Base-by-base conservation (phyloP, 805 yeast genomes). In the Saccharomyces jurei region DNA sequence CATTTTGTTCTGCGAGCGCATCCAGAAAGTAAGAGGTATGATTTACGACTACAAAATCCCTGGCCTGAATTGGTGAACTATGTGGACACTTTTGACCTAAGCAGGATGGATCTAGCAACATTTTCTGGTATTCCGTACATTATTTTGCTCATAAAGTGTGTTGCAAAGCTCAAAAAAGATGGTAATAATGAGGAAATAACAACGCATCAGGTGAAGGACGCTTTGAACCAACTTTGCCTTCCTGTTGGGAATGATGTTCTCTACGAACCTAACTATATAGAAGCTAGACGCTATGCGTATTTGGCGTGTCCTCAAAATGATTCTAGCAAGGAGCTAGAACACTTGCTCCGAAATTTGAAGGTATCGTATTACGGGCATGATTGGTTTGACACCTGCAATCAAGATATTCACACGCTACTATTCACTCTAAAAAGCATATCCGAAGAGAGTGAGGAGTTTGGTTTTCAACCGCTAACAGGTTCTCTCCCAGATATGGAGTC, bases 401-500 rank as follows among this genome's bases (percentile, higher is more conserved):
- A 41, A 1, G 32, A 52, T 14, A 4, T 59, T 2, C 22, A 46
- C 10, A 25, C 28, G 25, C 50, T 64, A 6, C 30, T 61, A 9
- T 28, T 14, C 1, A 44, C 59, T 5, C 44, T 62, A 32, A 26
- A 41, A 9, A 17, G 1, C 3, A 60, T 50, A 28, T 9, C 56
- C 41, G 25, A 49, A n/a, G 10, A 22, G 4, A 52, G 50, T 21
- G 41, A 46, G 13, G 31, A 49, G 17, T 13, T 47, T 5, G 56
- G 58, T 14, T 36, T 55, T 10, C 41, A 52, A n/a, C 96, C 96
- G 0, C 68, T 89, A 1, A 76, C 84, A 2, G 96, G 96, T 0
- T 77, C 73, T 0, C 65, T 91, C 5, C 96, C 96, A 0, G 98
- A 91, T 66, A 92, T 92, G 97, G 86, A 87, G 22, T 81, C 96